Base-by-base conservation (phyloP, 2,329 filamentous ascomycete genomes). In the Pseudogymnoascus sp. region DNA sequence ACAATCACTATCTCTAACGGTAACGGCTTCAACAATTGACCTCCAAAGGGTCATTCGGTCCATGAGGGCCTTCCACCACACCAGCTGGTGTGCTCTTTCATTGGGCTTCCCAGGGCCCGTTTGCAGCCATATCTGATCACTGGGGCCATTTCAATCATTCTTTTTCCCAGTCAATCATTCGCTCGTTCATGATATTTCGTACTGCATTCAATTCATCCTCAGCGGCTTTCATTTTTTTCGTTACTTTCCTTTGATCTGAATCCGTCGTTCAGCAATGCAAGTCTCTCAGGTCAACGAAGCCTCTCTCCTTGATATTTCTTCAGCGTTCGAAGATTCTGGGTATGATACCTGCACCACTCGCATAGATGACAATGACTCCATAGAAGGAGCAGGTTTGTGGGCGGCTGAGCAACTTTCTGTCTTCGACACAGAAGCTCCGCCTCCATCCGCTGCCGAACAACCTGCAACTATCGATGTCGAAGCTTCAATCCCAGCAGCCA, bases 71-170 rank as follows among this genome's bases (percentile, higher is more conserved):
- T 56, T 56, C 28, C 50, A 56, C 11, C 50, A 56, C 50, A 56
- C 50, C 50, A 33, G 50, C 50, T 56, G 50, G 50, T 56, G 50
- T 56, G 50, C 50, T 56, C 50, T 56, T 56, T 56, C 16, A 56
- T 22, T 56, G 28, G 28, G 50, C 28, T 33, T 19, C 50, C 50
- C 50, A 56, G 50, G n/a, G 50, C 50, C 16, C 28, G 28, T 56
- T 56, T 33, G 50, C 50, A 22, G 50, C 28, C 28, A 56, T 56
- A 33, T 19, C 50, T 56, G 50, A 56, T 33, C 16, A n/a, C 50
- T 56, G 50, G 28, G 50, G 8, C 50, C n/a, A 22, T 56, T 56
- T 56, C 50, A 56, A 56, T 56, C 50, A 56, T 33, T 56, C n/a
- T 56, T 33, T 56, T 56, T 56, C 50, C 50, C 50, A 56, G 50